These are phyloP conservation scores for Geranomyces michiganensis DNA, from an alignment of 192 early-diverging fungal genomes.

Conservation along the genomic window DNA sequence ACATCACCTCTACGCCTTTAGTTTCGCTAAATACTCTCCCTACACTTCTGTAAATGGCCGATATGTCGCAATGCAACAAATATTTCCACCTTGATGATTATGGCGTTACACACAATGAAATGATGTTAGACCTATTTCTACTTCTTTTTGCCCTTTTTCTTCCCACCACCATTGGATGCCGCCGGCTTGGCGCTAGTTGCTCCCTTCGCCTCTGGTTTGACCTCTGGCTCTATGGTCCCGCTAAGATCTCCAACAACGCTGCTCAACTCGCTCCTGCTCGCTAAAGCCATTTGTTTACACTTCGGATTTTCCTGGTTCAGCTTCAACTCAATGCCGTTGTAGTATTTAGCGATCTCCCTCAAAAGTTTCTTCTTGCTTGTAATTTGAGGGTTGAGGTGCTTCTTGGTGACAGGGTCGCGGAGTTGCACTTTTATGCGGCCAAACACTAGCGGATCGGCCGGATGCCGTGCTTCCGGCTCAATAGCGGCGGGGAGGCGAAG, in stretches of 20 bases:
- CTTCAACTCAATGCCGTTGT: slow-evolving; percentile 21
- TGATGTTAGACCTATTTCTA: neutral
- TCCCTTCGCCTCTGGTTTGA: slow-evolving; percentile 17
- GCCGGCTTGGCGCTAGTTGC: neutral
- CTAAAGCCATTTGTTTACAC: slow-evolving; percentile 27
- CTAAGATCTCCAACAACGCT: slow-evolving; percentile 22
- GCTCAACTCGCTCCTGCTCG: slow-evolving; percentile 35
- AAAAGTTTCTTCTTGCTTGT: slow-evolving; percentile 36
- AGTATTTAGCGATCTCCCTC: slow-evolving; percentile 30
- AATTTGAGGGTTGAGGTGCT: slow-evolving; percentile 29
- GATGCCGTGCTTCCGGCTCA: slow-evolving; percentile 48
- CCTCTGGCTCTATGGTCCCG: no score
- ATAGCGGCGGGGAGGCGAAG: slow-evolving; percentile 33
- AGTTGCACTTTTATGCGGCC: slow-evolving; percentile 44
- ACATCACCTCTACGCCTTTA: no score
- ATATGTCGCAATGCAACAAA: no score
- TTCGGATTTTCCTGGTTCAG: slow-evolving; percentile 36
- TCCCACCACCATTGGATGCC: slow-evolving; percentile 8
- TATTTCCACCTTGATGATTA: no score
- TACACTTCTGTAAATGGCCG: no score
- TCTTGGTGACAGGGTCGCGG: slow-evolving; percentile 2
- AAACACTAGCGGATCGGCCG: slow-evolving; percentile 47
- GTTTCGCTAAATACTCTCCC: no score
- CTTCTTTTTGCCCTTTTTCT: slow-evolving; percentile 42
- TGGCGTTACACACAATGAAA: neutral